Evolutionary conservation across 1,284 basidiomycete species (phyloP), one percentile per base, ranked within the genome.

Genomic region (Puccinia novopanici): DNA sequence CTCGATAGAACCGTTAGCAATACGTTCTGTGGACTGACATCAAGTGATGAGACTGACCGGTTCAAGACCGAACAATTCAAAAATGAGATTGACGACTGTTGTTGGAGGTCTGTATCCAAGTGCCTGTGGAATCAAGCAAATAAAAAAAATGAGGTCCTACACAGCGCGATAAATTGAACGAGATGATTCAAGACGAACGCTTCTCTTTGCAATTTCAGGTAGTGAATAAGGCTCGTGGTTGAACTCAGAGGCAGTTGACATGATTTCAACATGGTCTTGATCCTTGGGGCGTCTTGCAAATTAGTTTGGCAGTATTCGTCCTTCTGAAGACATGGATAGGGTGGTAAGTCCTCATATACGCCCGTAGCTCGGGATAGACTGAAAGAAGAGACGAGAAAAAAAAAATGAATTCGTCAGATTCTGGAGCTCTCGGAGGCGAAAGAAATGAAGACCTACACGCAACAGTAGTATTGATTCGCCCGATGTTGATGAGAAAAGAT

Each of bases 401-500:
- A n/a, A 6, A n/a, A 48, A 34, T 12, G 34, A 63, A n/a, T 13
- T 22, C 1, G n/a, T 13, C 22, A 40, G 27, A 4, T 3, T 57
- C 73, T 27, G 22, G 24, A 22, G n/a, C 27, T 19, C 3, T 19
- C 22, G 2, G 55, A 48, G 45, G 2, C n/a, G 50, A 52, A 30
- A 15, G 9, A 37, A 24, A 0, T 27, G 37, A n/a, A 4, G 22
- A 87, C 91, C 88, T 85, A 93, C 92, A 95, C 81, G 94, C 94
- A 89, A 95, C 91, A 45, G 94, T 95, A 34, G 94, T 95, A 85
- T 95, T 96, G 85, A 96, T 93, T 80, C 93, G 88, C n/a, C 94
- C 94, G 71, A 95, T 91, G 84, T 96, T 96, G 72, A 94, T 92
- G 65, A 96, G 88, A 40, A 96, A 81, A 17, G 79, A 81, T 40